Evolutionary conservation across 75 land plant genomes (phyloP), one percentile per base, ranked within the genome.

Genomic region (Gnetum montanum): DNA sequence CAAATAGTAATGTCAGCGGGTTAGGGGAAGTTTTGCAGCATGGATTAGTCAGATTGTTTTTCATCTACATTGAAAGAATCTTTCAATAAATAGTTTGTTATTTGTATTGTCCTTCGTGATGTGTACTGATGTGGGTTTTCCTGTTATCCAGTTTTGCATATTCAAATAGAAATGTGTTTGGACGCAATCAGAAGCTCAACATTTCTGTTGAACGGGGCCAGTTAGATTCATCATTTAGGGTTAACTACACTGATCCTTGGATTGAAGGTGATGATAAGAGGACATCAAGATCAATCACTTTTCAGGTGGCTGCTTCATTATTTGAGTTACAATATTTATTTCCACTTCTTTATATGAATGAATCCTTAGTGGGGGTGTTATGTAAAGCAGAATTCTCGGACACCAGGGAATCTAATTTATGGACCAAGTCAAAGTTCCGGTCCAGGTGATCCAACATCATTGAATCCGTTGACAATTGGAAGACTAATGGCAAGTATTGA

Each of bases 61-160:
- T n/a, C n/a, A n/a, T n/a, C n/a, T n/a, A n/a, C n/a, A n/a, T n/a
- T n/a, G n/a, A n/a, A n/a, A n/a, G n/a, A n/a, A n/a, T n/a, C n/a
- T n/a, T n/a, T n/a, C n/a, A n/a, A n/a, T n/a, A n/a, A n/a, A n/a
- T n/a, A n/a, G n/a, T n/a, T n/a, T n/a, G n/a, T n/a, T n/a, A n/a
- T n/a, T n/a, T n/a, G n/a, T n/a, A n/a, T n/a, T n/a, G n/a, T n/a
- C n/a, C n/a, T n/a, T n/a, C n/a, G n/a, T n/a, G n/a, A n/a, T n/a
- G n/a, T n/a, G n/a, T n/a, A n/a, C n/a, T n/a, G n/a, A n/a, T n/a
- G n/a, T n/a, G n/a, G n/a, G n/a, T n/a, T n/a, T n/a, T n/a, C n/a
- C n/a, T n/a, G n/a, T n/a, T n/a, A n/a, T 79, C 80, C 91, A 94
- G 98, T 68, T 89, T 83, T 76, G 88, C 91, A 33, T 90, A 90